Evolutionary conservation across 2,329 filamentous ascomycete genomes (phyloP).

Genomic region (Purpureocillium takamizusanense): DNA sequence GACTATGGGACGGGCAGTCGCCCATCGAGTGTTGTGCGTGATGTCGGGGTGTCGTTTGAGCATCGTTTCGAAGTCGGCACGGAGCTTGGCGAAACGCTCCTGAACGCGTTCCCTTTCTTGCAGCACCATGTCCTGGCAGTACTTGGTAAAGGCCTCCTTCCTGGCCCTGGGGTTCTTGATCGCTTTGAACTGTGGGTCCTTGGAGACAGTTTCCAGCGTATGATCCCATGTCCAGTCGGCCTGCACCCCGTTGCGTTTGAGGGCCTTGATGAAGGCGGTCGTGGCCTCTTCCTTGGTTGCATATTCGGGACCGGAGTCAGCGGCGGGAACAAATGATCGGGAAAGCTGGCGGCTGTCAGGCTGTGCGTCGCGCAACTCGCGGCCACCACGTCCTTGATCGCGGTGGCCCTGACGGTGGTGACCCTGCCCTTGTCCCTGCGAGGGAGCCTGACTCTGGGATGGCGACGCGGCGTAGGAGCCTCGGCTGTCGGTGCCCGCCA

Average conservation of each 20-base stretch:
- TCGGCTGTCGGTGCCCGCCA: constrained; percentile 43
- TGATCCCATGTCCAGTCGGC: constrained; percentile 92
- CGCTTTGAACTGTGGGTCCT: constrained; percentile 85
- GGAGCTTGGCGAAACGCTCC: constrained; percentile 84
- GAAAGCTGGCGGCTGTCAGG: constrained; percentile 13
- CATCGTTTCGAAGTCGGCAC: constrained; percentile 92
- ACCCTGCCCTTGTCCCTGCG: constrained; percentile 18
- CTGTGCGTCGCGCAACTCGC: constrained; percentile 14
- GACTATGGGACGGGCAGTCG: constrained; percentile 87
- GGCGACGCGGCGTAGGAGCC: background rate
- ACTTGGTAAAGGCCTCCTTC: constrained; percentile 89
- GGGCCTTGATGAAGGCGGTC: constrained; percentile 82
- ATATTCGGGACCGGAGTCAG: constrained; percentile 68
- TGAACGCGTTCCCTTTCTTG: constrained; percentile 94
- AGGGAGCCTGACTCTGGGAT: background rate
- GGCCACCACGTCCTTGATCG: constrained; percentile 27
- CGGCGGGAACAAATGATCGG: constrained; percentile 53
- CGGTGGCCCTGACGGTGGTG: constrained; percentile 25
- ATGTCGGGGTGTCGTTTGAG: constrained; percentile 94
- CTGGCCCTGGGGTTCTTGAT: constrained; percentile 89
- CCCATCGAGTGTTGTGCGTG: constrained; percentile 94
- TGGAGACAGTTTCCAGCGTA: constrained; percentile 74
- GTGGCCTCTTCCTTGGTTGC: constrained; percentile 79
- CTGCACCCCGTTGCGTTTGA: constrained; percentile 77
- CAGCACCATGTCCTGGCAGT: constrained; percentile 77